Base-by-base conservation (phyloP, 495 filamentous ascomycete species). In the Xylaria bambusicola region DNA sequence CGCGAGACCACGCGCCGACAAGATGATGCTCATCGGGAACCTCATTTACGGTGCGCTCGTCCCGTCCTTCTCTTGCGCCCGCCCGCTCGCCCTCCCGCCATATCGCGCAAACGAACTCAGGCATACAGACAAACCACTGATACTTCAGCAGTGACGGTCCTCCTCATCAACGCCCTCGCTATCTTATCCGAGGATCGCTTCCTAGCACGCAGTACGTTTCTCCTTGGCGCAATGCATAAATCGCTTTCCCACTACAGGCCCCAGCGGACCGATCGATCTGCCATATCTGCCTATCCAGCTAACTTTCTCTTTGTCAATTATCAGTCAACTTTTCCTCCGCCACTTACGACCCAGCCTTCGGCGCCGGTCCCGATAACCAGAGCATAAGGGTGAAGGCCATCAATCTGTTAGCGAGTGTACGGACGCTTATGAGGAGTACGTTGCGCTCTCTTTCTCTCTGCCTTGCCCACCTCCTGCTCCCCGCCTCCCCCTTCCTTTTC, bases 141-240 rank as follows among this genome's bases (percentile, higher is more conserved):
- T n/a, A n/a, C n/a, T n/a, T n/a, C n/a, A n/a, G 40, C 67, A 94
- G 91, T 91, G 51, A 80, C 84, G 58, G 68, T 96, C 71, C 89
- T 98, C 68, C 82, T 98, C 71, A 85, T 93, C 69, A 98, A 98
- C 77, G 90, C 91, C 40, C 90, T 98, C 70, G 91, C 92, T 51
- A 87, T 98, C 74, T 87, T 98, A 49, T 97, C 92, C 66, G 93
- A 98, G 84, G 94, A 98, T 77, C 86, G 95, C 29, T 98, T 98
- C 73, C 87, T 98, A 50, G 94, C 95, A 50, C 86, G 95, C 66
- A 94, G 92, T 96, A 88, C 65, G 86, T 77, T 49, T 31, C n/a
- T n/a, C n/a, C n/a, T n/a, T n/a, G n/a, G n/a, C n/a, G n/a, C n/a
- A n/a, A n/a, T n/a, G n/a, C n/a, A n/a, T n/a, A n/a, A n/a, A n/a